Percentiles rank a stretch among this genome's conserved stretches.
These are phyloP conservation scores for Yarrowia sp. DNA, from an alignment of 805 yeast genomes.

Conservation along the genomic window DNA sequence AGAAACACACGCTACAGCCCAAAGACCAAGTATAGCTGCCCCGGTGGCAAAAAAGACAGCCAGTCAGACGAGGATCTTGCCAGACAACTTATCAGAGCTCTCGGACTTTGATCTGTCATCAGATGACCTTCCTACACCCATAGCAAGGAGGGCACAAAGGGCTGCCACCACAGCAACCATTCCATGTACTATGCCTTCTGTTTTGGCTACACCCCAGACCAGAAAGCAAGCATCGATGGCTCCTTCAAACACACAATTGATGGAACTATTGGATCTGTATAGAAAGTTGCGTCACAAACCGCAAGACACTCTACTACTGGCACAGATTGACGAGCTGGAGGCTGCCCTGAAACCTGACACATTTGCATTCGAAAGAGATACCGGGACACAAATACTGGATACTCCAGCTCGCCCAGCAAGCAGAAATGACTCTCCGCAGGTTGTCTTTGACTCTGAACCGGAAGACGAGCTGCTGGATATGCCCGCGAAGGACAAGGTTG, in stretches of 20 bases:
- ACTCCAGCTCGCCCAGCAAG: slow-evolving; percentile 21
- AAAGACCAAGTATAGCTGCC: slow-evolving; percentile 5
- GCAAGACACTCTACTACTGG: background rate
- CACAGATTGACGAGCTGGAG: slow-evolving; percentile 29
- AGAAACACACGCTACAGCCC: slow-evolving; percentile 2
- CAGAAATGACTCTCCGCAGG: slow-evolving; percentile 14
- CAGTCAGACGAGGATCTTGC: slow-evolving; percentile 1
- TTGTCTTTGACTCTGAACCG: slow-evolving; percentile 9
- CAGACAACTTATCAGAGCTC: slow-evolving; percentile 1
- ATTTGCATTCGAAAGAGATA: background rate
- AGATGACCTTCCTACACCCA: slow-evolving; percentile 7
- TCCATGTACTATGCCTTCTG: slow-evolving; percentile 17
- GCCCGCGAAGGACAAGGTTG: background rate
- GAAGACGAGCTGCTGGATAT: slow-evolving; percentile 3
- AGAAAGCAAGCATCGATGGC: background rate
- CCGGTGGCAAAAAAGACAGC: background rate
- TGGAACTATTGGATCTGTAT: slow-evolving; percentile 9
- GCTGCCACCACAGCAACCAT: background rate
- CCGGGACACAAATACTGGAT: background rate
- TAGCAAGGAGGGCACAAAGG: background rate
- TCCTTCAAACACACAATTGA: background rate
- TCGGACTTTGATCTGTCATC: slow-evolving; percentile 23
- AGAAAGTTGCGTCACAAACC: slow-evolving; percentile 17
- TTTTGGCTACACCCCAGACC: slow-evolving; percentile 9
- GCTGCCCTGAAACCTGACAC: slow-evolving; percentile 26